A percentile compares a stretch with the other conserved stretches of the same genome.
Evolutionary conservation across 495 filamentous ascomycete genomes (phyloP).

Genomic region (Penicillium samsonianum): DNA sequence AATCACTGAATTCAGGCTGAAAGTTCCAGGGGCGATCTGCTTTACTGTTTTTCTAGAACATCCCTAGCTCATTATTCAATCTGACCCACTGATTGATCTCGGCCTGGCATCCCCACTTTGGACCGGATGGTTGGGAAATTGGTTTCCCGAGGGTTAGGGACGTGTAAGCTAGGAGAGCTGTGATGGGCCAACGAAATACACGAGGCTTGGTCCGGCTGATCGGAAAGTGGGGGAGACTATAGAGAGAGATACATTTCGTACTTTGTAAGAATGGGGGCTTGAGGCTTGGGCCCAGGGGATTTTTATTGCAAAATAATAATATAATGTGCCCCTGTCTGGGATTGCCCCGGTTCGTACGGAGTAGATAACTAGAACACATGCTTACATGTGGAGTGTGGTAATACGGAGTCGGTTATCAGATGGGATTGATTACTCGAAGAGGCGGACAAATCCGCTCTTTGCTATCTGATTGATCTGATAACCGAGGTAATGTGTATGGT

Average conservation of each 20-base stretch:
- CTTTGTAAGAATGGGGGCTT: not conserved
- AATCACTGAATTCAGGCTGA: not conserved
- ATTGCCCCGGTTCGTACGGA: too few relatives aligned
- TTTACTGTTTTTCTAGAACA: conserved; percentile 13
- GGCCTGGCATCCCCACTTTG: conserved; percentile 7
- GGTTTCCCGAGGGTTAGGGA: not conserved
- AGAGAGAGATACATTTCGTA: not conserved
- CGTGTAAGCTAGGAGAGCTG: not conserved
- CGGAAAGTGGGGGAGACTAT: conserved; percentile 19
- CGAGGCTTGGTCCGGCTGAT: conserved; percentile 7
- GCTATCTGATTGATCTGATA: conserved; percentile 28
- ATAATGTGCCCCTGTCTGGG: not conserved
- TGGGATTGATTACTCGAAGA: conserved; percentile 2
- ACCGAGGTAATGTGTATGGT: conserved; percentile 8
- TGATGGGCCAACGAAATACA: conserved; percentile 6
- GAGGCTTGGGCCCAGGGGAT: not conserved
- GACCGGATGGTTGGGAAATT: conserved; percentile 13
- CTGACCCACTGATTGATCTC: conserved; percentile 14
- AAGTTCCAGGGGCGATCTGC: not conserved
- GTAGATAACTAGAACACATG: not conserved
- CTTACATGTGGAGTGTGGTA: not conserved
- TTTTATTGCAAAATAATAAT: not conserved
- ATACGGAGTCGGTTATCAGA: conserved; percentile 3
- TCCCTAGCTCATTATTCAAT: not conserved
- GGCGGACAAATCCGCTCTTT: not conserved